Evolutionary conservation across 306 rosid species (phyloP), one percentile per base, ranked within the genome.

Genomic region (Fragaria ananassa): DNA sequence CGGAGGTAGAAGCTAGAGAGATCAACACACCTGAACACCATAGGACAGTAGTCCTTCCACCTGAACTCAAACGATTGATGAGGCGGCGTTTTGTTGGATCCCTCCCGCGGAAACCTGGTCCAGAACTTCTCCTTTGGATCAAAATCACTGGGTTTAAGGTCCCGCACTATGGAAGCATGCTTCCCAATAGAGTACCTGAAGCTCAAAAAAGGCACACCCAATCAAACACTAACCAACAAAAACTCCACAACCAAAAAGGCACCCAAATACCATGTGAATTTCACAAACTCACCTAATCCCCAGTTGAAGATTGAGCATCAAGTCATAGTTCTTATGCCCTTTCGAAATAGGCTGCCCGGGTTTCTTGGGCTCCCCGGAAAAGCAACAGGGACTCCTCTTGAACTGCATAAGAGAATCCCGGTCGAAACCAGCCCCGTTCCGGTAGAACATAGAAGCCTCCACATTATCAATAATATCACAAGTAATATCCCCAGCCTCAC

Each of bases 41-140:
- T 76, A 47, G 99, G 98, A 64, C 99, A 96, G 81, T 96, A 96
- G 76, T 96, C 98, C 83, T 96, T 96, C 99, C 99, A 96, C 7
- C 98, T 90, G 41, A 96, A 96, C 72, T 92, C 99, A 18, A 68
- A 70, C 0, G 98, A 96, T 61, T 86, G 98, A 83, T 96, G 99
- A 0, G 99, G 98, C 1, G 99, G 99, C 4, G 99, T 96, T 75
- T 71, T 77, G 86, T 84, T 96, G 5, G 99, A 92, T 57, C 99
- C 99, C 68, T 91, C 96, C 1, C 93, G 61, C 0, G 99, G 97
- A 87, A 96, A 96, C 85, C 94, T 88, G 0, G 97, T 96, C 99
- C 99, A 96, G 82, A 96, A 96, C 82, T 96, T 96, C 85, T 91
- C 96, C 64, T 84, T 92, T 0, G 97, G 96, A 81, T 92, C 97